A percentile compares a stretch with the other conserved stretches of the same genome.
These are phyloP conservation scores for Candida sphagnicola DNA, from an alignment of 805 yeast species.

Conservation along the genomic window DNA sequence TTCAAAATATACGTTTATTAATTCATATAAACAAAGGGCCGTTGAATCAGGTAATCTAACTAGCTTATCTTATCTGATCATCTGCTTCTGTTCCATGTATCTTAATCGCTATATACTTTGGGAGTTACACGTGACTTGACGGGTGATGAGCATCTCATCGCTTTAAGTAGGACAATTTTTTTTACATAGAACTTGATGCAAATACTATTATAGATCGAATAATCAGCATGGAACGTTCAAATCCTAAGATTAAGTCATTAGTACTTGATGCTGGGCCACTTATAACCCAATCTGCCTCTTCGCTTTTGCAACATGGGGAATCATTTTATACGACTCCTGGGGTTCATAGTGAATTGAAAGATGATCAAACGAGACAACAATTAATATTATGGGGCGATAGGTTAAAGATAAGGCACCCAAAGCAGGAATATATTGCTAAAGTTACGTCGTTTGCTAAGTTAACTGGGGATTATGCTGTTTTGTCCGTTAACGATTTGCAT, in stretches of 20 bases:
- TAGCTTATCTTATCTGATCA: too few relatives aligned
- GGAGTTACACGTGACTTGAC: background rate
- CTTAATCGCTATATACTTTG: too few relatives aligned
- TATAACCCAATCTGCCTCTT: slow-evolving; percentile 77
- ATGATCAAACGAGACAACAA: slow-evolving; percentile 78
- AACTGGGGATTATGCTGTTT: slow-evolving; percentile 88
- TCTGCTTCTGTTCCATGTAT: too few relatives aligned
- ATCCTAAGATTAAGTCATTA: slow-evolving; percentile 47
- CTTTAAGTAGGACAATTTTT: background rate
- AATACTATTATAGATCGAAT: too few relatives aligned
- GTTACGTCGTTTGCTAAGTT: slow-evolving; percentile 75
- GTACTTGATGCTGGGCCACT: slow-evolving; percentile 95
- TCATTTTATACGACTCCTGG: slow-evolving; percentile 89
- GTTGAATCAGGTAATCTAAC: too few relatives aligned
- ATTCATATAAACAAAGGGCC: too few relatives aligned
- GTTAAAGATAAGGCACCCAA: slow-evolving; percentile 75
- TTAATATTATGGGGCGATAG: slow-evolving; percentile 75
- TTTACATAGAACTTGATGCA: background rate
- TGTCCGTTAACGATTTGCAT: slow-evolving; percentile 88
- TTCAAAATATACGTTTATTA: too few relatives aligned
- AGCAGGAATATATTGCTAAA: slow-evolving; percentile 52
- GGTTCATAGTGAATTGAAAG: slow-evolving; percentile 80
- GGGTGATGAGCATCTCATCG: background rate
- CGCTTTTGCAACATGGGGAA: slow-evolving; percentile 65
- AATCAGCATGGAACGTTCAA: background rate